These are phyloP conservation scores for Leccinum subatratum DNA, from an alignment of 1,284 basidiomycete genomes.

Conservation along the genomic window DNA sequence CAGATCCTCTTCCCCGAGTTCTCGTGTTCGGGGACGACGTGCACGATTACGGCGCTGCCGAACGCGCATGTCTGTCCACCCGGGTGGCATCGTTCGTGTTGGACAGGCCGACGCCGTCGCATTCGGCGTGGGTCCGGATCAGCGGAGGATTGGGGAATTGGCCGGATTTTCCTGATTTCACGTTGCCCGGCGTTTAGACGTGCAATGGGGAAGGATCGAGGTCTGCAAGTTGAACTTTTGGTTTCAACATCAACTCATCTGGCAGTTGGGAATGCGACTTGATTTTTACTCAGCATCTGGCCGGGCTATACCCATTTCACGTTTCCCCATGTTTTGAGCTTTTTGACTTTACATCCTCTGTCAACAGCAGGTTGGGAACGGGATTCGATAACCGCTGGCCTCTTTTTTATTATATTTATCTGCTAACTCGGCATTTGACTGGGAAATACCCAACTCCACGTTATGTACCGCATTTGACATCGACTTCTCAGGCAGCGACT, in stretches of 20 bases:
- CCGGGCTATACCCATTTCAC: not conserved
- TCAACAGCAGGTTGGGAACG: not conserved
- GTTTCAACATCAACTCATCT: not conserved
- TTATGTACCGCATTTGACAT: not conserved
- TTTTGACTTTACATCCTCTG: not conserved
- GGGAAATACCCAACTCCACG: not conserved
- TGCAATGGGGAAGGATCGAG: not conserved
- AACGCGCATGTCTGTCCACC: slow-evolving; percentile 65
- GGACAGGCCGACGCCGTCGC: slow-evolving; percentile 69
- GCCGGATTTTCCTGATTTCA: slow-evolving; percentile 63
- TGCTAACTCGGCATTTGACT: not conserved
- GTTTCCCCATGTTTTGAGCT: not conserved
- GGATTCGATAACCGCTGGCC: not conserved
- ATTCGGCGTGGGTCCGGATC: slow-evolving; percentile 67
- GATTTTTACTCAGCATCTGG: not conserved
- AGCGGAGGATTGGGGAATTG: slow-evolving; percentile 65
- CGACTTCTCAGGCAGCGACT: no score
- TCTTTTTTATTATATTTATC: not conserved
- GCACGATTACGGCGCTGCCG: slow-evolving; percentile 66
- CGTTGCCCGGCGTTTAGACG: slow-evolving; percentile 43
- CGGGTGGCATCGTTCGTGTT: slow-evolving; percentile 69
- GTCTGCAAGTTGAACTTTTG: not conserved
- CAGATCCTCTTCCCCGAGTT: slow-evolving; percentile 67
- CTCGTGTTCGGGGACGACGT: slow-evolving; percentile 55
- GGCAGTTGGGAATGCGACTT: no score